Evolutionary conservation across 345 rosid genomes (phyloP).

Genomic region (Citrus trifoliata): DNA sequence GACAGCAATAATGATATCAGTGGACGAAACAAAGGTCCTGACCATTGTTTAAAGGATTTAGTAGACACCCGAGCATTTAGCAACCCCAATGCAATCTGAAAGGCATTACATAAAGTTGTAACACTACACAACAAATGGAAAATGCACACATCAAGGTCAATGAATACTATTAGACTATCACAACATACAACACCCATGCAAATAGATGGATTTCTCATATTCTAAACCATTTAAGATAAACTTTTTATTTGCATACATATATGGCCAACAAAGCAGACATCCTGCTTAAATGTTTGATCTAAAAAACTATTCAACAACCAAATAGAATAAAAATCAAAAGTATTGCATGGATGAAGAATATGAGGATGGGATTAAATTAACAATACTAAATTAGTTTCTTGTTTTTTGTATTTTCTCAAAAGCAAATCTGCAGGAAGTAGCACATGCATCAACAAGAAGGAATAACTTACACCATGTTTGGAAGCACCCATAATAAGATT

Average conservation of each 20-base stretch:
- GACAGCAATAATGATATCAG: constrained; percentile 71
- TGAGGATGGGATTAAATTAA: background rate
- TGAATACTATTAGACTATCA: background rate
- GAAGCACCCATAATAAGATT: constrained; percentile 77
- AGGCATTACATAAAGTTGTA: background rate
- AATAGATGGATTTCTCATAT: background rate
- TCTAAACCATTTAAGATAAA: background rate
- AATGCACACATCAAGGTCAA: background rate
- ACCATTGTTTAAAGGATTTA: constrained; percentile 70
- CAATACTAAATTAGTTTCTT: background rate
- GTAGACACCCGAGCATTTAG: constrained; percentile 78
- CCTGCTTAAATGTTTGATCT: background rate
- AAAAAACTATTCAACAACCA: background rate
- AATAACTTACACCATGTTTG: constrained; percentile 51
- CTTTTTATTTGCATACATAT: background rate
- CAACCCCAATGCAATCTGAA: constrained; percentile 74
- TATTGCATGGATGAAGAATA: background rate
- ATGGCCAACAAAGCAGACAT: background rate
- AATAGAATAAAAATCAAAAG: background rate
- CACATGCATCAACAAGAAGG: constrained; percentile 4
- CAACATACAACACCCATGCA: background rate
- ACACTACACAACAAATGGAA: background rate
- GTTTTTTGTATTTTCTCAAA: background rate
- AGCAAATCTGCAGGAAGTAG: background rate
- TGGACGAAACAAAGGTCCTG: constrained; percentile 53